Base-by-base conservation (phyloP, 345 rosid species). In the Eucalyptus rudis region DNA sequence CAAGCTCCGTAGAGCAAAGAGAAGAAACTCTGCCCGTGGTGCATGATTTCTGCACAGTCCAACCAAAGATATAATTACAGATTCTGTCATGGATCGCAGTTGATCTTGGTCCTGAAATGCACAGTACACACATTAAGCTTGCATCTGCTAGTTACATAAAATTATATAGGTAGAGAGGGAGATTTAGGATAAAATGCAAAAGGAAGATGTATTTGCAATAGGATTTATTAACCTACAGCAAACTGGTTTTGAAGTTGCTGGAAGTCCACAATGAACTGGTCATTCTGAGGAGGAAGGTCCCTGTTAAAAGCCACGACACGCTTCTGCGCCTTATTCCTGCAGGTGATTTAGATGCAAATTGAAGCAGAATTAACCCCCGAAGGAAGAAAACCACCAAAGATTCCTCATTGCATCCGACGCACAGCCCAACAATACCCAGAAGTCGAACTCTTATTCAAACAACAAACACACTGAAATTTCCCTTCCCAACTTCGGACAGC, bases 231-330 rank as follows among this genome's bases (percentile, higher is more conserved):
- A 71, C 94, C 88, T 90, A 98, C 99, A 87, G 91, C 88, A 90
- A 94, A 96, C 90, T 95, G 99, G 90, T 89, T 91, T 76, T 91
- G 99, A 86, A 97, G 95, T 89, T 96, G 97, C 93, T 98, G 95
- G 91, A 98, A 97, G 93, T 98, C 98, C 54, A 91, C 54, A 86
- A 96, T 92, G 92, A 98, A 98, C 90, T 96, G 99, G 89, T 97
- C 99, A 88, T 98, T 98, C 88, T 92, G 93, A 85, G 99, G 99
- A 59, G 99, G 99, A 36, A 97, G 93, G 87, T 96, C 99, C n/a
- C n/a, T n/a, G n/a, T n/a, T n/a, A n/a, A n/a, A n/a, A n/a, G n/a
- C n/a, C 59, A 94, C 94, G 50, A 98, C 96, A 84, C 97, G 99
- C 94, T 96, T 97, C 90, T 96, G 98, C 4, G 96, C 90, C 92